A percentile compares a stretch with the other conserved stretches of the same genome.
phyloP scores from a whole-genome alignment of 345 rosid species.

The Arabidopsis arenosa region DNA sequence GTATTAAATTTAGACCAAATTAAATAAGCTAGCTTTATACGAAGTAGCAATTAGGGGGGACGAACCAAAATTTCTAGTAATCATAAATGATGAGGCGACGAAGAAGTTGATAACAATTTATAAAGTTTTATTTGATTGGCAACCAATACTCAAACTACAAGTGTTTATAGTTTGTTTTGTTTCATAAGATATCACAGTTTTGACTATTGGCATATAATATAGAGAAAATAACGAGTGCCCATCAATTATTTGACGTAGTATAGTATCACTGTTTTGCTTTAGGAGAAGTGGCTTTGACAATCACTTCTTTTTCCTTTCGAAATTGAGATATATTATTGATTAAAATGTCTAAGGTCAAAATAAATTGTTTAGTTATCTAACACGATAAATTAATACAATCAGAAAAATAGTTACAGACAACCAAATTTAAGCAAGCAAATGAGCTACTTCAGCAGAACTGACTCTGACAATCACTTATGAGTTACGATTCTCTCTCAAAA shows the following conservation, averaged over 20 bases:
- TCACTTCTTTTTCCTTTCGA: too few relatives aligned
- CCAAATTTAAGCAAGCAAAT: too few relatives aligned
- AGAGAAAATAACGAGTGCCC: constrained; percentile 18
- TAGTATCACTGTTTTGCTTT: not conserved
- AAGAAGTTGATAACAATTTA: not conserved
- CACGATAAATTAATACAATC: too few relatives aligned
- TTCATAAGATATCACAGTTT: constrained; percentile 5
- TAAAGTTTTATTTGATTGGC: not conserved
- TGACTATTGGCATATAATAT: constrained; percentile 5
- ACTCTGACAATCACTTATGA: not conserved
- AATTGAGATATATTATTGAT: too few relatives aligned
- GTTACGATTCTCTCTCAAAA: too few relatives aligned
- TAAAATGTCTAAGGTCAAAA: too few relatives aligned
- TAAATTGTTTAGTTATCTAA: too few relatives aligned
- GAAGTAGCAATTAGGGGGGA: not conserved
- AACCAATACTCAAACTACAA: not conserved
- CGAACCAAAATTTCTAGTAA: not conserved
- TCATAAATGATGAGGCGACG: constrained; percentile 5
- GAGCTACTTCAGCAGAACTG: too few relatives aligned
- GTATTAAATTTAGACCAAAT: not conserved
- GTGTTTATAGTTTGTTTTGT: not conserved
- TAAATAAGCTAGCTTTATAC: not conserved
- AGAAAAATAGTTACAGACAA: too few relatives aligned
- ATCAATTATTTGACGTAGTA: constrained; percentile 1
- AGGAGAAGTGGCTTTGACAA: constrained; percentile 1